These are phyloP conservation scores for Aureobasidium musti DNA, from an alignment of 2,329 filamentous ascomycete genomes.

Conservation along the genomic window DNA sequence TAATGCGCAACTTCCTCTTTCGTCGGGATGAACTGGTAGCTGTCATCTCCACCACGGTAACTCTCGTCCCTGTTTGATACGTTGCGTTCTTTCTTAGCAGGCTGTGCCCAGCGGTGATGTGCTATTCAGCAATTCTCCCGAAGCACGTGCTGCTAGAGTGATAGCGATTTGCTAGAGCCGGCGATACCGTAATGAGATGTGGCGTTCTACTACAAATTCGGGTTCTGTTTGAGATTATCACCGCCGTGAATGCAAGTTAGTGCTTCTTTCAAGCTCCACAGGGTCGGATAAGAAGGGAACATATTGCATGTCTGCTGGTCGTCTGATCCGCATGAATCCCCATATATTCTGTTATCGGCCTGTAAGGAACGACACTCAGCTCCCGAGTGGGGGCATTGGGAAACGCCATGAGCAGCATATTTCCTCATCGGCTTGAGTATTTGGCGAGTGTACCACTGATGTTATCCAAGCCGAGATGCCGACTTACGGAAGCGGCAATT, in stretches of 20 bases:
- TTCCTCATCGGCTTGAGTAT: background rate
- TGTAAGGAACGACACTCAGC: conserved; percentile 18
- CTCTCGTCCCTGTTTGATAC: background rate
- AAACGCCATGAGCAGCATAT: conserved; percentile 9
- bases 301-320: background rate
- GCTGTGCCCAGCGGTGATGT: background rate
- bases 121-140: background rate
- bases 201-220: background rate
- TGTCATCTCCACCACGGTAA: background rate
- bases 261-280: background rate
- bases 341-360: background rate
- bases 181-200: background rate
- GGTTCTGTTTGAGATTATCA: background rate
- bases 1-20: background rate
- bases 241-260: background rate
- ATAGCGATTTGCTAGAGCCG: conserved; percentile 3
- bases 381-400: conserved; percentile 4
- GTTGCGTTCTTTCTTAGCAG: background rate
- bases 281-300: background rate
- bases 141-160: conserved; percentile 4
- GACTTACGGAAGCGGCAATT: background rate
- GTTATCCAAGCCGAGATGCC: conserved; percentile 12
- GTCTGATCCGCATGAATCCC: background rate
- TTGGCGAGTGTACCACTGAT: background rate
- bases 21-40: background rate